Percentiles rank a stretch among this genome's conserved stretches.
phyloP scores from a whole-genome alignment of 371 early-diverging fungal genomes.

The Nematocida sp. region DNA sequence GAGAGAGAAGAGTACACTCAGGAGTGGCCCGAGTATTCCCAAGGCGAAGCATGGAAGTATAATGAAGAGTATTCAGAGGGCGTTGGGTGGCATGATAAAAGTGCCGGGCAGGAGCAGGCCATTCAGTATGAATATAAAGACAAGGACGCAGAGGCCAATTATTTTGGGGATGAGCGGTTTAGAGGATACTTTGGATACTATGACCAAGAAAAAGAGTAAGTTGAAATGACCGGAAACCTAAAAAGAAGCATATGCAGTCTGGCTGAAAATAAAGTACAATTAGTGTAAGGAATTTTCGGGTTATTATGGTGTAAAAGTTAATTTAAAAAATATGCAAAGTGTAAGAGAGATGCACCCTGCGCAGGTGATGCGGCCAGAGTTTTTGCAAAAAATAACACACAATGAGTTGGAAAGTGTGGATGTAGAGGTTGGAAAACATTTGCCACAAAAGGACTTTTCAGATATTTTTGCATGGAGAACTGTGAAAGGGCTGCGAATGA shows the following conservation, averaged over 20 bases:
- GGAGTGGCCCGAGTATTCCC: conserved; percentile 39
- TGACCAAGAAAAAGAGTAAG: conserved; percentile 16
- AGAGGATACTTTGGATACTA: conserved; percentile 36
- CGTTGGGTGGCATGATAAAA: conserved; percentile 7
- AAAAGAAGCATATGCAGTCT: neutral
- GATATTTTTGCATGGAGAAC: conserved; percentile 74
- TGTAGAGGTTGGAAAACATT: conserved; percentile 44
- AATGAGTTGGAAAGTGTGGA: conserved; percentile 49
- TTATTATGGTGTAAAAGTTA: neutral
- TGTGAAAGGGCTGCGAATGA: conserved; percentile 74
- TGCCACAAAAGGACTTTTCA: conserved; percentile 71
- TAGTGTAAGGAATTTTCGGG: neutral
- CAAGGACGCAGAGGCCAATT: conserved; percentile 33
- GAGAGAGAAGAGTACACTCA: conserved; percentile 14
- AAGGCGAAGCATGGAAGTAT: conserved; percentile 20
- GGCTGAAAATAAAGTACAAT: neutral
- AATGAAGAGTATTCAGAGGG: conserved; percentile 10
- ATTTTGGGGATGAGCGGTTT: conserved; percentile 41
- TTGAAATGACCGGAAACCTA: neutral
- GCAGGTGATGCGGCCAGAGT: conserved; percentile 51
- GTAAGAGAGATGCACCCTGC: conserved; percentile 40
- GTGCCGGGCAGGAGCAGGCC: neutral
- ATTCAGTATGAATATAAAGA: conserved; percentile 36
- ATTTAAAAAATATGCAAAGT: conserved; percentile 17
- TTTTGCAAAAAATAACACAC: conserved; percentile 28